Evolutionary conservation across 2,329 filamentous ascomycete species (phyloP), one percentile per base, ranked within the genome.

Genomic region (Apiospora marii): DNA sequence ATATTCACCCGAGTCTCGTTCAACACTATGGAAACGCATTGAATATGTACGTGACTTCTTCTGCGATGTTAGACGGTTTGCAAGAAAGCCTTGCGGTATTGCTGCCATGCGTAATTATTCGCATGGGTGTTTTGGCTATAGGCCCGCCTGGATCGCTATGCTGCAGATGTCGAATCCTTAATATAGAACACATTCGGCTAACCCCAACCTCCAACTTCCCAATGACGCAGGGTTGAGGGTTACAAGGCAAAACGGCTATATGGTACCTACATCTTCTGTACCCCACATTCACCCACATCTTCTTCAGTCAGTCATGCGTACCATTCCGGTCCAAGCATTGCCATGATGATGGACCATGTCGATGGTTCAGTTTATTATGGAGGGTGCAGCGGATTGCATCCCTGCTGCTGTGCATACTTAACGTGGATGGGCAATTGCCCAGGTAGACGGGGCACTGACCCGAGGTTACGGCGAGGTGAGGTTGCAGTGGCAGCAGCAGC

Each of bases 111-210:
- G 41, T 41, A 22, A 8, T 22, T 64, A 41, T 10, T 22, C 30
- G 30, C 58, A 64, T 24, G 58, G 58, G 58, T 64, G 58, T 22
- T 41, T 64, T 64, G 58, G 34, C 19, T 64, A 41, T 41, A 64
- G 58, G 58, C 58, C 58, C 58, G 58, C 58, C 34, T 64, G 34
- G 58, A 64, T 64, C 58, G 58, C n/a, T 64, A 64, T 64, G 16
- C 58, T 64, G 58, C 58, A 64, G 58, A 64, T 41, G n/a, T 64
- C 58, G 34, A 64, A 19, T 64, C 30, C 53, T 37, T 61, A 61
- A 41, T 64, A 64, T 64, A 64, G 58, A 64, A 64, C 58, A 64
- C 58, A 41, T 64, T 27, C 22, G 58, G 22, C 58, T 64, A 64
- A 64, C 30, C 58, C 58, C 34, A 64, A 64, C 58, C 34, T 22